Evolutionary conservation across 176 grass and related monocot genomes (phyloP), one percentile per base, ranked within the genome.

Genomic region (Oryza meridionalis): DNA sequence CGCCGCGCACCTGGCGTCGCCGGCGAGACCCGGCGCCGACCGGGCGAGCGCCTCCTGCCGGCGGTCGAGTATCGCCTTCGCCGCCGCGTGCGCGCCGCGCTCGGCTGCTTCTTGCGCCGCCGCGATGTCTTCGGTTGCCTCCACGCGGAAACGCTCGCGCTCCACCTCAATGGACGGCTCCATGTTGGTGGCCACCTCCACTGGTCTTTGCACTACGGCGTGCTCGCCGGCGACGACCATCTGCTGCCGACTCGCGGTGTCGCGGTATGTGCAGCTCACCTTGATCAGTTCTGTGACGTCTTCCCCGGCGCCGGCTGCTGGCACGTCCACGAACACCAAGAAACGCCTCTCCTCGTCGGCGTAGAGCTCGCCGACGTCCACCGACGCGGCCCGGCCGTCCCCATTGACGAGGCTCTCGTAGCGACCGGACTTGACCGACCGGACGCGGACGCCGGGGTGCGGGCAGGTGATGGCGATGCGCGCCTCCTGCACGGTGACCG

Each of bases 81-180:
- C 90, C 24, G 26, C 32, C 0, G 21, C 61, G 78, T 86, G 66
- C 64, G 27, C 27, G 0, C 86, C 90, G 19, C 63, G 53, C 24
- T 92, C 90, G 29, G 83, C 90, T 2, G 83, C 90, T 2, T 31
- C 74, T 6, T 46, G 78, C 47, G 86, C 90, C 13, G 81, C 86
- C 12, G 29, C 77, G 37, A 92, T 92, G 73, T 82, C 87, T 49
- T 92, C 74, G 38, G 79, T 85, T 0, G 83, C 79, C 62, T 83
- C 65, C 73, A 92, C 61, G 9, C 90, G 83, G 55, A 86, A 29
- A 8, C 31, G 32, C 82, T 89, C 90, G 26, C 86, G 47, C 17
- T 79, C 83, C 1, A 92, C 90, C 72, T 92, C 90, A 35, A 92
- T 26, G 11, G 69, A 80, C 10, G 63, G 77, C 45, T 89, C 69